Evolutionary conservation across 306 rosid species (phyloP), one percentile per base, ranked within the genome.

Genomic region (Ziziphus jujuba): DNA sequence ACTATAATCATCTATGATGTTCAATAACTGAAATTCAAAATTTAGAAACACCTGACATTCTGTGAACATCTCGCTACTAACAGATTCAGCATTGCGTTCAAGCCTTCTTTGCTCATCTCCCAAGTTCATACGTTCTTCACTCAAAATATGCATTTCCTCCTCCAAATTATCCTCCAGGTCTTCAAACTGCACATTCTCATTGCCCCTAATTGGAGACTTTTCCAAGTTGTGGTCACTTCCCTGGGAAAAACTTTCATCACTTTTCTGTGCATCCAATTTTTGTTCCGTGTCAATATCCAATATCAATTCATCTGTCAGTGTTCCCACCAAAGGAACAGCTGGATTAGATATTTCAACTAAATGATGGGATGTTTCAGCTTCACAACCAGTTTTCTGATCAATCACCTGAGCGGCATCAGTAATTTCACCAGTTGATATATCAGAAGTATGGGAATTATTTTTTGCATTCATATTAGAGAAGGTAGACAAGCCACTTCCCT

Each of bases 21-120:
- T 56, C 59, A 22, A 51, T 40, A 20, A 50, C 34, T 19, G 58
- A 33, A 33, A 52, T 43, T 48, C n/a, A 61, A 71, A 62, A 63
- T 7, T 63, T 64, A 16, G 63, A 77, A 69, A 13, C 72, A 92
- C 98, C 98, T 92, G 98, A 77, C 98, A 92, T 69, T 92, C 98
- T 47, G 87, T 81, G 67, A 87, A 92, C 81, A 92, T 82, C 77
- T 89, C 98, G 61, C 93, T 72, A 79, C 86, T 86, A 65, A 86
- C 95, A 63, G 93, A 82, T 61, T 92, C 98, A 54, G 95, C 95
- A 83, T 92, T 83, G 62, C 96, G 97, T 77, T 89, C 98, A 65
- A 87, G 84, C 85, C 77, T 84, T 77, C 84, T 86, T 82, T 79
- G 98, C 78, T 92, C 93, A 71, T 74, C 79, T 66, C 85, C 93